Evolutionary conservation across 768 basidiomycete genomes (phyloP), one percentile per base, ranked within the genome.

Genomic region (Xerocomellus dryophilus): DNA sequence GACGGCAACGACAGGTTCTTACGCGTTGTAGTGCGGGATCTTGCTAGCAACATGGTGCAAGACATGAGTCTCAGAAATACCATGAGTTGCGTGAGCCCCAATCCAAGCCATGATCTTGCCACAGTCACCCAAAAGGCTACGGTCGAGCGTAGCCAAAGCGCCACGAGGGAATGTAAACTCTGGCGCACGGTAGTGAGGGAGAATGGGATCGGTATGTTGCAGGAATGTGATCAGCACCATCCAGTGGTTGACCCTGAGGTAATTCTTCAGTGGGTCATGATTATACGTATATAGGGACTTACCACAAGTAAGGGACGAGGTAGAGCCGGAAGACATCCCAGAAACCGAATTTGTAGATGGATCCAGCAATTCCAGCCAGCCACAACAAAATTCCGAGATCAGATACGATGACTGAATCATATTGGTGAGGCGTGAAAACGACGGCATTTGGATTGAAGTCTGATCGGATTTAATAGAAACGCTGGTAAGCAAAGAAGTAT

Each of bases 221-320:
- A 98, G 79, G 88, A 93, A 98, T 18, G 94, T 97, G 76, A 98
- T 97, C 63, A 93, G 66, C 53, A 98, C 92, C 50, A 98, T 81
- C 94, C 94, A 97, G 78, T 93, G 91, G 78, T 92, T 92, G 50
- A 88, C 84, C 85, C 82, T 86, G 55, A 10, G 12, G 14, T 41
- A 21, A 41, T 57, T 5, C 17, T 31, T 54, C 8, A 44, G 50
- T 12, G 21, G 50, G 29, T 21, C 10, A 42, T 12, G 9, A 29
- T 20, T 14, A 35, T 2, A 8, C 8, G n/a, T 23, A 38, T 15
- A 10, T 31, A 31, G 4, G 29, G 2, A 54, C 71, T 53, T 56
- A 76, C 88, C 90, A 93, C 55, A 98, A 79, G 75, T 98, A 98
- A 48, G 95, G 93, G n/a, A 90, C 79, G 51, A 90, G 69, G 71